Percentiles rank a stretch among this genome's conserved stretches.
These are phyloP conservation scores for Candida insectalens DNA, from an alignment of 805 yeast genomes.

Conservation along the genomic window DNA sequence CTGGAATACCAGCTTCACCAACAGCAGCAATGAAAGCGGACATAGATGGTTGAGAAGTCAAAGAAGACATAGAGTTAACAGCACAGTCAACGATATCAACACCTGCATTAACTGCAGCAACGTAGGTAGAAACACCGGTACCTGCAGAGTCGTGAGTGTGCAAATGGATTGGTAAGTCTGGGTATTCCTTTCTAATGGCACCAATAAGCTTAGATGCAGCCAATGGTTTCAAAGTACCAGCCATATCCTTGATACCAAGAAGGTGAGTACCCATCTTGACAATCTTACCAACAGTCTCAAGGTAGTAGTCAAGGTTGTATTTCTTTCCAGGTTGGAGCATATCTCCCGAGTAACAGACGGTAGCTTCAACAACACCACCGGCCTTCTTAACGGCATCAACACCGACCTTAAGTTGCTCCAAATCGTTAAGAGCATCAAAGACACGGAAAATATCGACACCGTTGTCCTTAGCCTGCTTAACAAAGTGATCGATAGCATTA, in stretches of 20 bases:
- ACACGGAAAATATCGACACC: conserved; percentile 98
- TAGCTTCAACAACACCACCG: conserved; percentile 98
- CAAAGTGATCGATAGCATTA: conserved; percentile 97
- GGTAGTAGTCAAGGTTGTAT: conserved; percentile 86
- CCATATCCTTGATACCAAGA: conserved; percentile 98
- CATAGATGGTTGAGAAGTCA: conserved; percentile 97
- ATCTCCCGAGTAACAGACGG: conserved; percentile 98
- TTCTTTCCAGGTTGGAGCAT: conserved; percentile 95
- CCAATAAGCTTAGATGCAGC: conserved; percentile 83
- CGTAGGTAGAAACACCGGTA: conserved; percentile 96
- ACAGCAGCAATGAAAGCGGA: conserved; percentile 87
- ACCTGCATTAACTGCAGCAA: conserved; percentile 89
- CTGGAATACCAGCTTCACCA: conserved; percentile 69
- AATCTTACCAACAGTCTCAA: conserved; percentile 70
- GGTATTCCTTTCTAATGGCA: conserved; percentile 75
- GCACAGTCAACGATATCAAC: conserved; percentile 99
- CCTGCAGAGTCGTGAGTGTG: conserved; percentile 99
- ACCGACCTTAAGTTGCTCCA: conserved; percentile 95
- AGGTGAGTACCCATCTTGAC: conserved; percentile 94
- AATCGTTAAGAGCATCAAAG: conserved; percentile 93
- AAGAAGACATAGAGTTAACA: conserved; percentile 93
- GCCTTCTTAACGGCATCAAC: conserved; percentile 96
- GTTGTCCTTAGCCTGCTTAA: conserved; percentile 83
- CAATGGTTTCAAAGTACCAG: conserved; percentile 94
- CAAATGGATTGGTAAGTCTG: conserved; percentile 93